Base-by-base conservation (phyloP, 805 yeast species). In the Ogataea methanolica region DNA sequence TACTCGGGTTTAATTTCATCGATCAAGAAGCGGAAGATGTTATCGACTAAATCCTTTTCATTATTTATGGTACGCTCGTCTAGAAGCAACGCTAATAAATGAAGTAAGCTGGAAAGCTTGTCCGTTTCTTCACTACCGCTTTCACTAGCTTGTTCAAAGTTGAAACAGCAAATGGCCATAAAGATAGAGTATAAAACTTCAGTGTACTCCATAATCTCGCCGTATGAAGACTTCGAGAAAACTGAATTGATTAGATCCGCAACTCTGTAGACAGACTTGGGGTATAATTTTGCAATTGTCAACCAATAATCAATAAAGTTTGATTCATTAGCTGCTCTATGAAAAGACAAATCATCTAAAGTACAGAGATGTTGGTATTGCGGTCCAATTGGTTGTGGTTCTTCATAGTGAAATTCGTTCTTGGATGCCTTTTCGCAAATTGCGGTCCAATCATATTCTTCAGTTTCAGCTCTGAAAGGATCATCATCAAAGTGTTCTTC, bases 301-400 rank as follows among this genome's bases (percentile, higher is more conserved):
- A 78, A 66, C 60, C 76, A 67, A 36, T 70, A 68, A 36, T 72
- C 74, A 35, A 74, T 58, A 34, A 77, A 59, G 34, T 66, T 66
- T 22, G 64, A 57, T 26, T 71, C 70, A 46, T 62, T 59, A 3
- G 66, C 65, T 5, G 63, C 65, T 19, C 78, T 65, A 36, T 72
- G 51, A 16, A 67, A 66, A 19, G 66, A 67, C 33, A 78, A 60
- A 43, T 76, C 76, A 38, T 67, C 71, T 11, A 66, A 47, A 0
- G 78, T 71, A 36, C 68, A 65, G 33, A 58, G 64, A 16, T 66
- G 57, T 16, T 60, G 54, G 46, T 65, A 74, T 45, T 73, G 78
- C 1, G 78, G 66, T 3, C 55, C 59, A 17, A 72, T 62, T 3
- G 72, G 66, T 4, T 40, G 43, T 3, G 67, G 64, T 2, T 50